Percentiles rank a stretch among this genome's conserved stretches.
Evolutionary conservation across 2,329 filamentous ascomycete species (phyloP).

Genomic region (Hymenoscyphus linearis): DNA sequence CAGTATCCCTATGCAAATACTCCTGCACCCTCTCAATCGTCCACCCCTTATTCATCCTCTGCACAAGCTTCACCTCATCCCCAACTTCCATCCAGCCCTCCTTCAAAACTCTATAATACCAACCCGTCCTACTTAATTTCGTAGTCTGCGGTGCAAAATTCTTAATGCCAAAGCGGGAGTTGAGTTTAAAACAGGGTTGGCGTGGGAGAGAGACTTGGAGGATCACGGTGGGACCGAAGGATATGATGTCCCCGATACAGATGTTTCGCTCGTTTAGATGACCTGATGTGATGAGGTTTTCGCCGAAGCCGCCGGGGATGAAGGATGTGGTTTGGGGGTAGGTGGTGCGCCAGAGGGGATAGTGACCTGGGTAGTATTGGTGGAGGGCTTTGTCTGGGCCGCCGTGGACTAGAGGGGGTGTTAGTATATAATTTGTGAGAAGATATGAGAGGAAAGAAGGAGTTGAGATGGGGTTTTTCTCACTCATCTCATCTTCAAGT

Average conservation of each 20-base stretch:
- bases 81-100: conserved; percentile 50
- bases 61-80: conserved; percentile 50
- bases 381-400: conserved; percentile 56
- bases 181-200: conserved; percentile 64
- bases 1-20: conserved; percentile 51
- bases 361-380: conserved; percentile 56
- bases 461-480: neutral
- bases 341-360: conserved; percentile 47
- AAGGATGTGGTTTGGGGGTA: conserved; percentile 50
- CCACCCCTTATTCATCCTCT: conserved; percentile 53
- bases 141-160: conserved; percentile 56
- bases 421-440: neutral
- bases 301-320: conserved; percentile 55
- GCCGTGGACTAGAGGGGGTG: conserved; percentile 43
- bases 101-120: conserved; percentile 58
- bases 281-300: conserved; percentile 52
- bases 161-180: conserved; percentile 59
- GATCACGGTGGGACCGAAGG: conserved; percentile 42
- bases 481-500: too few relatives aligned
- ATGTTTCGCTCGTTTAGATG: conserved; percentile 59
- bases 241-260: conserved; percentile 58
- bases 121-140: conserved; percentile 54
- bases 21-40: conserved; percentile 59
- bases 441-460: neutral
- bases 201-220: conserved; percentile 57